Evolutionary conservation across 495 filamentous ascomycete genomes (phyloP).

Genomic region (Penicillium manginii): DNA sequence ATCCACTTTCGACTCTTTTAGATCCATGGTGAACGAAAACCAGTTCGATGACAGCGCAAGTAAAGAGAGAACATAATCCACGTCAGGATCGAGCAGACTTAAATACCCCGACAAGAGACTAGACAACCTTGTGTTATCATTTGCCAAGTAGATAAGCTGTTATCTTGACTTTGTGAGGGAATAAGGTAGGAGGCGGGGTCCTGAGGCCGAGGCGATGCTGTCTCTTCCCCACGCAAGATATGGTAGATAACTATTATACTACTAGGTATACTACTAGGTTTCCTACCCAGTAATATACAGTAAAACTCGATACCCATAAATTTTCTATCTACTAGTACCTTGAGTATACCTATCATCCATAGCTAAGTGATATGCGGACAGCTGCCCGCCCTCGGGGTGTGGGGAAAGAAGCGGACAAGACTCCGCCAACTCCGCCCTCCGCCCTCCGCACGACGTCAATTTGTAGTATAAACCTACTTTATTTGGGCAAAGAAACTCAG

Average conservation of each 20-base stretch:
- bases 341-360: too few species aligned
- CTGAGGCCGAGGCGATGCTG: too few species aligned
- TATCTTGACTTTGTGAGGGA: neutral
- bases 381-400: conserved; percentile 4
- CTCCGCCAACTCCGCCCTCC: conserved; percentile 14
- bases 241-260: too few species aligned
- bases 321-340: neutral
- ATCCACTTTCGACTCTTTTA: conserved; percentile 27
- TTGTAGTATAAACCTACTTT: neutral
- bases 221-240: too few species aligned
- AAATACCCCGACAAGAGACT: neutral
- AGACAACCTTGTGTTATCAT: conserved; percentile 6
- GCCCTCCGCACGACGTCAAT: conserved; percentile 10
- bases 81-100: neutral
- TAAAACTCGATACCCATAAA: too few species aligned
- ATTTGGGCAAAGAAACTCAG: neutral
- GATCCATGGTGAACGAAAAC: conserved; percentile 6
- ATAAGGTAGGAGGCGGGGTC: too few species aligned
- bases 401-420: conserved; percentile 20
- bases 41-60: too few species aligned
- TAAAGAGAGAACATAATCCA: too few species aligned
- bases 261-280: too few species aligned
- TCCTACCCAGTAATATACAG: too few species aligned
- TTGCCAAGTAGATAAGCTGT: conserved; percentile 21
- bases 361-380: conserved; percentile 15